Percentiles rank a stretch among this genome's conserved stretches.
Evolutionary conservation across 1,284 basidiomycete genomes (phyloP).

Genomic region (Cutaneotrichosporon sp.): DNA sequence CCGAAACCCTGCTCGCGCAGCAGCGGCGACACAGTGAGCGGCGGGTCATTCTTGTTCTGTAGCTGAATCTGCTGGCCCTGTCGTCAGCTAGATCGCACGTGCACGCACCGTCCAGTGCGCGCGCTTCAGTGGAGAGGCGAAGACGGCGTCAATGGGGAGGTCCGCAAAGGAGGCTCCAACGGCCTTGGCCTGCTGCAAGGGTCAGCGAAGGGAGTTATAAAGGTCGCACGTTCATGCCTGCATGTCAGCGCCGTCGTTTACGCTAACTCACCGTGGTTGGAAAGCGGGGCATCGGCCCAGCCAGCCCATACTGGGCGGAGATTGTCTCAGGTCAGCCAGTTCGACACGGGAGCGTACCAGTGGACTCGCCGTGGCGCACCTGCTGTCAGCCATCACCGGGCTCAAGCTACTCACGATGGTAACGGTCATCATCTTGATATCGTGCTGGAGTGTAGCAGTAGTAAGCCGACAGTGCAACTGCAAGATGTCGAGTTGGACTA

Average conservation of each 20-base stretch:
- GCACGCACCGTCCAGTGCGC: conserved; percentile 57
- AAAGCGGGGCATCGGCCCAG: conserved; percentile 77
- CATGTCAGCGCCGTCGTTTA: conserved; percentile 12
- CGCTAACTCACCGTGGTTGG: conserved; percentile 68
- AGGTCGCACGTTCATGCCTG: conserved; percentile 72
- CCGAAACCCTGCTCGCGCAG: conserved; percentile 54
- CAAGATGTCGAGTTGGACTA: too few species aligned
- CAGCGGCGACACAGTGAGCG: conserved; percentile 38
- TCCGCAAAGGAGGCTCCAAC: conserved; percentile 66
- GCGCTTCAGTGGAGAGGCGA: conserved; percentile 76
- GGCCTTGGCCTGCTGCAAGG: conserved; percentile 73
- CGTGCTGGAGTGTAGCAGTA: too few species aligned
- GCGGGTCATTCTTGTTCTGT: conserved; percentile 41
- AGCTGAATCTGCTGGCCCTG: conserved; percentile 52
- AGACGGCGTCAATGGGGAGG: conserved; percentile 66
- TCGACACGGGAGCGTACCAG: conserved; percentile 57
- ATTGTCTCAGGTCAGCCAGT: conserved; percentile 44
- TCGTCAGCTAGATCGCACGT: neutral
- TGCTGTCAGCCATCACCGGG: conserved; percentile 33
- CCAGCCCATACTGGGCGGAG: conserved; percentile 69
- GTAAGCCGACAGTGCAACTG: neutral
- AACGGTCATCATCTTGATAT: conserved; percentile 53
- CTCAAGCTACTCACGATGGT: conserved; percentile 44
- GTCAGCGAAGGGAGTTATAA: too few species aligned
- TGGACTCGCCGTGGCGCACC: conserved; percentile 79